phyloP scores from a whole-genome alignment of 1,139 yeast species.

The Kodamaea alishanica region DNA sequence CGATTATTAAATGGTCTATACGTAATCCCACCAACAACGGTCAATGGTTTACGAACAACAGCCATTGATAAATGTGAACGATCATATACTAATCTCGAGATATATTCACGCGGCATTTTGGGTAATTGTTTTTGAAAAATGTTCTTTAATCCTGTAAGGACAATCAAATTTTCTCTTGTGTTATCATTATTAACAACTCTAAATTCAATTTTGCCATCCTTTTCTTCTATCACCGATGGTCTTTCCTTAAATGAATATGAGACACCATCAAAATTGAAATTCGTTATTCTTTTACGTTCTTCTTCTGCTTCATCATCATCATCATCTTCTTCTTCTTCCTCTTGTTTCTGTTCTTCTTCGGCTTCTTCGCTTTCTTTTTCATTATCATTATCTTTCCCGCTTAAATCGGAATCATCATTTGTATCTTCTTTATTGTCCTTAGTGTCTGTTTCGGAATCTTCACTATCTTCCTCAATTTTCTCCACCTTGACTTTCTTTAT shows the following conservation, averaged over 20 bases:
- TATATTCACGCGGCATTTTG: conserved; percentile 97
- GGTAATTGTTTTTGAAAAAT: conserved; percentile 97
- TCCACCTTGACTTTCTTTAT: conserved; percentile 28
- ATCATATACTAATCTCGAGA: conserved; percentile 90
- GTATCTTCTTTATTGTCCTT: conserved; percentile 15
- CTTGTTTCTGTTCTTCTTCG: conserved; percentile 15
- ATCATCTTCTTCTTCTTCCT: conserved; percentile 36
- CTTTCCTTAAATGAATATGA: conserved; percentile 83
- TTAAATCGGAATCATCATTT: conserved; percentile 10
- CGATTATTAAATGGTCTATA: conserved; percentile 89
- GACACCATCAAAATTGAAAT: conserved; percentile 63
- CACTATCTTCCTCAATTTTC: conserved; percentile 1
- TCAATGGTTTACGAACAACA: conserved; percentile 84
- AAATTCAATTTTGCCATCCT: conserved; percentile 87
- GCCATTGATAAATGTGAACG: conserved; percentile 94
- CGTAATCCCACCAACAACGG: conserved; percentile 97
- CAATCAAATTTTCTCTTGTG: conserved; percentile 80
- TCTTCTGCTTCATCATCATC: conserved; percentile 52
- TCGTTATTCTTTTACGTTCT: conserved; percentile 44
- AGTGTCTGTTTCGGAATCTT: conserved; percentile 13
- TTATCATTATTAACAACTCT: conserved; percentile 95
- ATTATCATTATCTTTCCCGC: conserved; percentile 6
- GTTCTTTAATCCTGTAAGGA: conserved; percentile 89
- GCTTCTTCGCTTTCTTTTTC: conserved; percentile 12
- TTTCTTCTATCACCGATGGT: conserved; percentile 90